Percentiles rank a stretch among this genome's conserved stretches.
Evolutionary conservation across 2,329 filamentous ascomycete genomes (phyloP).

Genomic region (Phaeophleospora eucalypticola): DNA sequence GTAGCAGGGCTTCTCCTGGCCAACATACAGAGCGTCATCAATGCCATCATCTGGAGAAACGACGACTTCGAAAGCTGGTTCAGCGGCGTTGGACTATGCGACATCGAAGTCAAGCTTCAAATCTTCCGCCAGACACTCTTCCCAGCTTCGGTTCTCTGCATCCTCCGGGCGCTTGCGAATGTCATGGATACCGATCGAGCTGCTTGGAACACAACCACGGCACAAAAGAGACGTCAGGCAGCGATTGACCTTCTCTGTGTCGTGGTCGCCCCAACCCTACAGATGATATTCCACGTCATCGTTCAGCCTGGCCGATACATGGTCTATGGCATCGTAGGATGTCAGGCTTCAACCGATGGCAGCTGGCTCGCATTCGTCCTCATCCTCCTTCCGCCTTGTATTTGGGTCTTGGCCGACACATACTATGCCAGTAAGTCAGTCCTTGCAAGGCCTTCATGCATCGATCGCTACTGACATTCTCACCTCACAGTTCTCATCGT

Average conservation of each 20-base stretch:
- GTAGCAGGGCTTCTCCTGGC: conserved; percentile 54
- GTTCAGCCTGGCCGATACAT: conserved; percentile 58
- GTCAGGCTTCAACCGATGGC: conserved; percentile 49
- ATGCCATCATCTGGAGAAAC: conserved; percentile 61
- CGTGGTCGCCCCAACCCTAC: conserved; percentile 51
- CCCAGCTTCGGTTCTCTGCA: conserved; percentile 52
- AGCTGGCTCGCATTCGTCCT: conserved; percentile 58
- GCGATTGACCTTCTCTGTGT: conserved; percentile 55
- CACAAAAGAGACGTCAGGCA: conserved; percentile 45
- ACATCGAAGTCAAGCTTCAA: conserved; percentile 59
- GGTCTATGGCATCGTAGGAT: conserved; percentile 57
- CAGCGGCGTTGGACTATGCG: conserved; percentile 58
- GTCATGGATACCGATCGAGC: conserved; percentile 59
- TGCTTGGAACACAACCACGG: conserved; percentile 47
- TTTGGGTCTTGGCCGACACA: conserved; percentile 51
- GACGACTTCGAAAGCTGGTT: conserved; percentile 55
- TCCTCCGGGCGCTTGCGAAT: conserved; percentile 57
- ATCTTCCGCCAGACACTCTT: conserved; percentile 51
- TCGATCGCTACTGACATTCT: conserved; percentile 6
- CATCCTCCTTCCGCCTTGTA: conserved; percentile 52
- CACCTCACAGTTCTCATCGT: conserved; percentile 51
- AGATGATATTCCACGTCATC: conserved; percentile 56
- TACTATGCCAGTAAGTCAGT: conserved; percentile 55
- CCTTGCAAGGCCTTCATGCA: background rate
- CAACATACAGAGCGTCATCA: conserved; percentile 56